Evolutionary conservation across 306 rosid species (phyloP).

Genomic region (Prunus mongolica): DNA sequence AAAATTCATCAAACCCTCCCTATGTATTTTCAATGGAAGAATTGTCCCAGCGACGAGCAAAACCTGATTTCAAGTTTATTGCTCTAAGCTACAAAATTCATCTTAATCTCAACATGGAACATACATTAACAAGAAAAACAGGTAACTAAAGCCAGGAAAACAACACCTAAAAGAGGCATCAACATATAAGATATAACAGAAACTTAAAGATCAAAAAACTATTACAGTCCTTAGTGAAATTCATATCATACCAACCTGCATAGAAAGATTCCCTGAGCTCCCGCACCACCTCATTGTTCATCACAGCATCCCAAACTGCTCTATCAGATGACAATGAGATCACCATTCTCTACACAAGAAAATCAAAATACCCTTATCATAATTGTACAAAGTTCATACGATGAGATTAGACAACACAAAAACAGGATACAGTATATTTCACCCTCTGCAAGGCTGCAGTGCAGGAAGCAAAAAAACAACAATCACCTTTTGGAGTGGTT

Average conservation of each 20-base stretch:
- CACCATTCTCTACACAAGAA: slow-evolving; percentile 62
- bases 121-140: neutral
- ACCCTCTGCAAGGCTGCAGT: neutral
- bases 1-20: neutral
- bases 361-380: neutral
- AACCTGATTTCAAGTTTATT: neutral
- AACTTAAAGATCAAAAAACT: neutral
- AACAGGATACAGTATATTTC: neutral
- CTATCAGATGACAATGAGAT: slow-evolving; percentile 63
- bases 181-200: neutral
- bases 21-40: neutral
- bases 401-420: neutral
- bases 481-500: neutral
- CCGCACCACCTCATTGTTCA: slow-evolving; percentile 64
- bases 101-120: neutral
- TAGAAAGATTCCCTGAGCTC: slow-evolving; percentile 51
- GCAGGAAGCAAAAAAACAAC: neutral
- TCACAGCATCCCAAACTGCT: slow-evolving; percentile 78
- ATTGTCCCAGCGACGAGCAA: neutral
- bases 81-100: neutral
- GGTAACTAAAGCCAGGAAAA: neutral
- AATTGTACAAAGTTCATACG: neutral
- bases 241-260: slow-evolving; percentile 40
- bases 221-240: neutral
- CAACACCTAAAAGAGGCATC: neutral